Evolutionary conservation across 495 filamentous ascomycete species (phyloP).

Genomic region (Hyaloscypha finlandica): DNA sequence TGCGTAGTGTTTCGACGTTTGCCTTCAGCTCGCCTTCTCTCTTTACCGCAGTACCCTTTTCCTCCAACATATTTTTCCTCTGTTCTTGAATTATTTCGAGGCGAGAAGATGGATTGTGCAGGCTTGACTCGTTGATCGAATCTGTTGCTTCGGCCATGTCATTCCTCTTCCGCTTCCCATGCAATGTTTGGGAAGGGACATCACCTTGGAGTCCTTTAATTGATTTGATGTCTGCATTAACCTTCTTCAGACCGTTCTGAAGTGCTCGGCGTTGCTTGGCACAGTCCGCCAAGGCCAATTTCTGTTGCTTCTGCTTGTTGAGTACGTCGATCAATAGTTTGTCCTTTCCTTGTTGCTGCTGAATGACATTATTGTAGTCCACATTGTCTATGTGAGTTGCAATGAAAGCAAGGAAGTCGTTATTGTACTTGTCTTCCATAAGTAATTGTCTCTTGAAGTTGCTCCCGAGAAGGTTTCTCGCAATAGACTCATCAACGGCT

Average conservation of each 20-base stretch:
- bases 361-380: slow-evolving; percentile 36
- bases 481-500: slow-evolving; percentile 65
- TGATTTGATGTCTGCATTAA: no score
- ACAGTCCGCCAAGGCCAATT: neutral
- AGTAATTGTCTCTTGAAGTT: slow-evolving; percentile 63
- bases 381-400: slow-evolving; percentile 71
- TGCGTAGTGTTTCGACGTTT: slow-evolving; percentile 7
- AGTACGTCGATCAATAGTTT: neutral
- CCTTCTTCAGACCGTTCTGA: no score
- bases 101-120: neutral
- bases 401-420: slow-evolving; percentile 55
- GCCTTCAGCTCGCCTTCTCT: slow-evolving; percentile 28
- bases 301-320: neutral
- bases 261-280: neutral
- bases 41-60: neutral
- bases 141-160: no score
- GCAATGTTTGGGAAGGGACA: no score
- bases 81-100: neutral
- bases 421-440: slow-evolving; percentile 55
- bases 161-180: no score
- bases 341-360: neutral
- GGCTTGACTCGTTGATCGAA: no score
- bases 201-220: no score
- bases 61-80: neutral
- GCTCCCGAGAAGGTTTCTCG: slow-evolving; percentile 58